Evolutionary conservation across 805 yeast genomes (phyloP).

Genomic region (Myxozyma nipponensis): DNA sequence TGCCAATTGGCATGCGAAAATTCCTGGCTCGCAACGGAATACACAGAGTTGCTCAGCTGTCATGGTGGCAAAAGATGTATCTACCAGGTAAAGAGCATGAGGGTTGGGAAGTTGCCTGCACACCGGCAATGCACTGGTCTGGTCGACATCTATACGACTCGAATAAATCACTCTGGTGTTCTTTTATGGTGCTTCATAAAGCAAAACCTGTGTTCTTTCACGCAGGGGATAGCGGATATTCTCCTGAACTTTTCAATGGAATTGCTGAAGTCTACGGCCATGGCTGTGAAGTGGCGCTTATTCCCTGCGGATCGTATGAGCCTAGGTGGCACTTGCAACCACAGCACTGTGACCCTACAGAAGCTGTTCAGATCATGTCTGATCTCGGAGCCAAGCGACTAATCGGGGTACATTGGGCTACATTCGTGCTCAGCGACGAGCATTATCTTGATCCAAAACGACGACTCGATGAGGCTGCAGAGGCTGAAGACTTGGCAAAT

Average conservation of each 20-base stretch:
- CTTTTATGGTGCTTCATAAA: constrained; percentile 65
- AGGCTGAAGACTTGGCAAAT: constrained; percentile 35
- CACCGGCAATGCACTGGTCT: constrained; percentile 94
- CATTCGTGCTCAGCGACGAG: constrained; percentile 85
- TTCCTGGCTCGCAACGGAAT: constrained; percentile 59
- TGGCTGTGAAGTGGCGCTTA: constrained; percentile 59
- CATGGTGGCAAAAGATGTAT: constrained; percentile 83
- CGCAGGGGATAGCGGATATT: constrained; percentile 94
- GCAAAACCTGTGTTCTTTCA: constrained; percentile 75
- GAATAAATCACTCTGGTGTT: constrained; percentile 83
- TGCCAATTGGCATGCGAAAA: constrained; percentile 72
- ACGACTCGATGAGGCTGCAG: constrained; percentile 14
- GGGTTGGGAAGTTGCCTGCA: constrained; percentile 73
- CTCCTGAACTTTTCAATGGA: constrained; percentile 63
- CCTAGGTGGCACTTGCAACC: constrained; percentile 94
- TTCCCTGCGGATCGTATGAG: constrained; percentile 93
- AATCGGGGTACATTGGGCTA: constrained; percentile 96
- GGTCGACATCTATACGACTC: constrained; percentile 80
- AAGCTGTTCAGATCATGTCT: constrained; percentile 62
- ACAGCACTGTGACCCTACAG: constrained; percentile 80
- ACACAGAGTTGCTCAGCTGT: constrained; percentile 64
- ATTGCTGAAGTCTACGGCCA: constrained; percentile 60
- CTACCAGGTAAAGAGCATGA: constrained; percentile 42
- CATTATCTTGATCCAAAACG: constrained; percentile 61
- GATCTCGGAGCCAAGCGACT: constrained; percentile 59